Percentiles rank a stretch among this genome's conserved stretches.
Evolutionary conservation across 306 rosid species (phyloP).

Genomic region (Cyclanthera cordifolia): DNA sequence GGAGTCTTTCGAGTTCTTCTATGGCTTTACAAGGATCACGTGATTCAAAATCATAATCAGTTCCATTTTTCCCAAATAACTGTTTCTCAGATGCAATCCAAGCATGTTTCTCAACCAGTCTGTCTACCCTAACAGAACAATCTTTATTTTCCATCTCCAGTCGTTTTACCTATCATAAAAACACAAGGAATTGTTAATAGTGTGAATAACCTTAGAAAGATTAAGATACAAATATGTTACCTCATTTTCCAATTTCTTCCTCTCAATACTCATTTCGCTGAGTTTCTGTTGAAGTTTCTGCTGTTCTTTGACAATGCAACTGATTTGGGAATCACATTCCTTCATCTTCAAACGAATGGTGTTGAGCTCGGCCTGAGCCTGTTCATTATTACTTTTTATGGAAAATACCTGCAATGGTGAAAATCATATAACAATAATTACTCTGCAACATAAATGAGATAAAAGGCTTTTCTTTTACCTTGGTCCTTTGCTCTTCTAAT

Average conservation of each 20-base stretch:
- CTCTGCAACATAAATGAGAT: background rate
- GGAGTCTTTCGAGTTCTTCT: conserved; percentile 62
- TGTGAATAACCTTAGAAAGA: conserved; percentile 6
- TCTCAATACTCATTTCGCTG: conserved; percentile 67
- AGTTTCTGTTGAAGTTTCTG: conserved; percentile 59
- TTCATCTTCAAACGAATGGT: conserved; percentile 59
- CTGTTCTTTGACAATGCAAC: conserved; percentile 55
- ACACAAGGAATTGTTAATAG: conserved; percentile 17
- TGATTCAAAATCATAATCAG: conserved; percentile 82
- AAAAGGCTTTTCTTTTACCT: conserved; percentile 30
- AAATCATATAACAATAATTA: background rate
- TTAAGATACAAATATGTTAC: conserved; percentile 27
- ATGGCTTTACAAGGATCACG: conserved; percentile 58
- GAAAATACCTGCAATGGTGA: conserved; percentile 49
- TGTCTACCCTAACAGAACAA: conserved; percentile 74
- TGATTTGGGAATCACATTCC: conserved; percentile 71
- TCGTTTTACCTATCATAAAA: conserved; percentile 52
- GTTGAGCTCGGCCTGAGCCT: conserved; percentile 49
- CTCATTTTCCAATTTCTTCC: conserved; percentile 94
- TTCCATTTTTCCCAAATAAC: conserved; percentile 69
- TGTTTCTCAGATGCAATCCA: conserved; percentile 91
- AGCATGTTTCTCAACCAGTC: conserved; percentile 75
- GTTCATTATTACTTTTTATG: conserved; percentile 48
- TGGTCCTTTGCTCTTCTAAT: conserved; percentile 51
- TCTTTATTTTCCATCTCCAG: conserved; percentile 82